Conservation (phyloP, 495 filamentous ascomycete genomes). For the Astrothelium subdiscretum region DNA sequence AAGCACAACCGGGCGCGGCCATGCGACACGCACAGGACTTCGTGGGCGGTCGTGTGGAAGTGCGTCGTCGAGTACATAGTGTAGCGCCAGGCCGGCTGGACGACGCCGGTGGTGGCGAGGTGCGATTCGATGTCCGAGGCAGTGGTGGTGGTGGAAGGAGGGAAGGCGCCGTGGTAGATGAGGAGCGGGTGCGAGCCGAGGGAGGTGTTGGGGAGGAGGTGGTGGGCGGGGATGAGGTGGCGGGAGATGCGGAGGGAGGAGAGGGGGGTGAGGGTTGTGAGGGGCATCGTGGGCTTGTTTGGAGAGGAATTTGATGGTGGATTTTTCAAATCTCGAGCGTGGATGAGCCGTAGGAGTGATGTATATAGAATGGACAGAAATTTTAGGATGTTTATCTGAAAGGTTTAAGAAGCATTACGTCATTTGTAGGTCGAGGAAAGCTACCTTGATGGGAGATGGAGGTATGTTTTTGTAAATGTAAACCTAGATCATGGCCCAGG, state of each 20-base stretch:
- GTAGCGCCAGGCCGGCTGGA: constrained; percentile 53
- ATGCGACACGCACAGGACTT: constrained; percentile 48
- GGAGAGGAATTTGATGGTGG: not conserved
- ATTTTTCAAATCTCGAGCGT: too few species aligned
- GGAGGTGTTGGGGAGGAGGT: constrained; percentile 52
- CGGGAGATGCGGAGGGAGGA: constrained; percentile 40
- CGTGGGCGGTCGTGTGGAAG: constrained; percentile 56
- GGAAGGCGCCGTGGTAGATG: constrained; percentile 43
- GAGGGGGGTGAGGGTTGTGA: constrained; percentile 30
- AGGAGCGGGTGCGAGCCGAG: constrained; percentile 47
- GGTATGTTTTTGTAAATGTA: too few species aligned
- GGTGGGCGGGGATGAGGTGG: constrained; percentile 48
- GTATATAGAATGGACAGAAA: not conserved
- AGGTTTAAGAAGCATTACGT: not conserved
- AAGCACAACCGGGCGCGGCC: constrained; percentile 55
- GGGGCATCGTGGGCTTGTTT: constrained; percentile 4
- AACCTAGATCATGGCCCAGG: too few species aligned
- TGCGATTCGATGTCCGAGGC: constrained; percentile 41
- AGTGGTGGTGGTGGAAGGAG: constrained; percentile 21
- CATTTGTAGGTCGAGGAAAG: not conserved
- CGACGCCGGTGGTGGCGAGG: constrained; percentile 39
- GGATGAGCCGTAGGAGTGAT: not conserved
- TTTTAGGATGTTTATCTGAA: not conserved
- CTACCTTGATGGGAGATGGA: too few species aligned
- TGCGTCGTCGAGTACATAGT: constrained; percentile 54